phyloP scores from a whole-genome alignment of 2,329 filamentous ascomycete species.

The Lasiodiplodia citricola region DNA sequence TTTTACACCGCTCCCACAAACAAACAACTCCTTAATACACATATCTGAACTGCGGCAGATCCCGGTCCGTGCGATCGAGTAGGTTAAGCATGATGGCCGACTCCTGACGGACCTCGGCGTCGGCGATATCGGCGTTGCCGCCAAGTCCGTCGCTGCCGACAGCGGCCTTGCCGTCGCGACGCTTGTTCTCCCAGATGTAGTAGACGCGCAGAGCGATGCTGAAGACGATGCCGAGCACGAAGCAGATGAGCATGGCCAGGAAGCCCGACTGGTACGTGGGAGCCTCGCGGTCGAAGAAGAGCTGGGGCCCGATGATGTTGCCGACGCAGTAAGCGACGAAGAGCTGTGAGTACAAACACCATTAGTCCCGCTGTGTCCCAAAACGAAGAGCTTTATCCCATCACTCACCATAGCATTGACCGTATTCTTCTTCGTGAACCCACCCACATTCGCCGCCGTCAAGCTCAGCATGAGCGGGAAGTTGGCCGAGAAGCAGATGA shows the following conservation, averaged over 20 bases:
- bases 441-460: slow-evolving; percentile 35
- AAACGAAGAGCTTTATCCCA: not conserved
- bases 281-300: slow-evolving; percentile 18
- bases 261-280: slow-evolving; percentile 18
- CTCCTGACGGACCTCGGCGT: slow-evolving; percentile 22
- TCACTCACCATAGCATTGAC: slow-evolving; percentile 13
- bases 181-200: slow-evolving; percentile 29
- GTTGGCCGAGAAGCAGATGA: slow-evolving; percentile 36
- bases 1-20: not conserved
- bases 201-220: slow-evolving; percentile 28
- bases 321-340: slow-evolving; percentile 21
- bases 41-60: slow-evolving; percentile 29
- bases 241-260: slow-evolving; percentile 16
- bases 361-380: not conserved
- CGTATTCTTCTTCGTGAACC: slow-evolving; percentile 41
- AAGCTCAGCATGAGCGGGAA: slow-evolving; percentile 37
- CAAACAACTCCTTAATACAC: slow-evolving; percentile 27
- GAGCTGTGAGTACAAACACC: not conserved
- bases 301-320: slow-evolving; percentile 20
- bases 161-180: slow-evolving; percentile 24
- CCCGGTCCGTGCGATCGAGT: slow-evolving; percentile 30
- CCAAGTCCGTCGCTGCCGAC: slow-evolving; percentile 3
- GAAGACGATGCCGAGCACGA: slow-evolving; percentile 25
- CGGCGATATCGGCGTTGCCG: not conserved
- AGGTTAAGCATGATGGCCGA: slow-evolving; percentile 23